Evolutionary conservation across 169 alveolate genomes (phyloP).

Genomic region (Babesia sp.): DNA sequence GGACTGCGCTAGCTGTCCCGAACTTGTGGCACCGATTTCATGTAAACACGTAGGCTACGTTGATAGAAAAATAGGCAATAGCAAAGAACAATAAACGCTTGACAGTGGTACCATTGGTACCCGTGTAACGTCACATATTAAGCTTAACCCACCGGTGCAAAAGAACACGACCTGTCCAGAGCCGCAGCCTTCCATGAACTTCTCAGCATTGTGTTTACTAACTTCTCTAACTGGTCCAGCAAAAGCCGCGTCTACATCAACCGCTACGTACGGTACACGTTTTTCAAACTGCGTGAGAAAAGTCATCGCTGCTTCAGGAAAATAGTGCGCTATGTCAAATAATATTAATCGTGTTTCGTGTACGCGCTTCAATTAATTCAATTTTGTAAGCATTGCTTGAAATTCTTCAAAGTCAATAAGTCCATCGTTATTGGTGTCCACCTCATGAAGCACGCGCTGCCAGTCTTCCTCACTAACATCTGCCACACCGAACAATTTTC

Average conservation of each 20-base stretch:
- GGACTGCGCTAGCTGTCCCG: no score
- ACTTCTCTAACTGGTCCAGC: not conserved
- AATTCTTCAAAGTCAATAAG: conserved; percentile 92
- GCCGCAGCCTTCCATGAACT: conserved; percentile 14
- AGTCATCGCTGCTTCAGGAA: conserved; percentile 1
- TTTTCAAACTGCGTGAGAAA: not conserved
- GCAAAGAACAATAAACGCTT: no score
- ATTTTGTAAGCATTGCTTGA: conserved; percentile 83
- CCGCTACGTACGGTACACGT: conserved; percentile 6
- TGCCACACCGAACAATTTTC: conserved; percentile 81
- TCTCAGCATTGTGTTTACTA: not conserved
- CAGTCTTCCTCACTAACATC: conserved; percentile 76
- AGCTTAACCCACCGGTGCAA: conserved; percentile 56
- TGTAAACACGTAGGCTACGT: no score
- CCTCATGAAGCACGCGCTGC: conserved; percentile 84
- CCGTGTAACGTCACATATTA: no score
- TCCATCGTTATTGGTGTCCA: conserved; percentile 89
- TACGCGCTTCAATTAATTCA: not conserved
- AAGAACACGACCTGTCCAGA: conserved; percentile 27
- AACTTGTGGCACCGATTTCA: no score
- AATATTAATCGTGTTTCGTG: not conserved
- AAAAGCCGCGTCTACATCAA: conserved; percentile 21
- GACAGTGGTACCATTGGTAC: no score
- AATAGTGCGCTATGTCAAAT: not conserved
- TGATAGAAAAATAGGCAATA: no score